Base-by-base conservation (phyloP, 2,329 filamentous ascomycete genomes). In the Penicillium vulpinum region DNA sequence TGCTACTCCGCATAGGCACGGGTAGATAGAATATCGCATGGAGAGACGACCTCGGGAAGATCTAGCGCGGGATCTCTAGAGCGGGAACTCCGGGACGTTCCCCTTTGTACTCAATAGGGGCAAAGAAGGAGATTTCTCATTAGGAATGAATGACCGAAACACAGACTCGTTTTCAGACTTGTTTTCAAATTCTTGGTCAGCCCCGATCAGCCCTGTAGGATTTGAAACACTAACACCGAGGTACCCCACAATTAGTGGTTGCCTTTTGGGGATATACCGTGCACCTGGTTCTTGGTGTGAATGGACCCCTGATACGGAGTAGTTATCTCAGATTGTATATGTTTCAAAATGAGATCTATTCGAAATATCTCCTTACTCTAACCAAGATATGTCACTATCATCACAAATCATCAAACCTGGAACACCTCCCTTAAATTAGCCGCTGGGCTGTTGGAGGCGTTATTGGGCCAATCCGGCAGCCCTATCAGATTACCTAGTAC, bases 401-500 rank as follows among this genome's bases (percentile, higher is more conserved):
- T 35, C 39, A 16, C 2, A 11, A 39, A 24, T 5, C 16, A 16
- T 31, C 38, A 16, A 44, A 51, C 31, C 2, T 55, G n/a, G 28
- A 51, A 44, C 53, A 38, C 38, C n/a, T 15, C 31, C 36, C 52
- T 31, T 21, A 33, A 38, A 21, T 55, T 55, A 51, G 39, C 38
- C 53, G 53, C 53, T 36, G 53, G 35, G 24, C 46, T 36, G 41
- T 18, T 38, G 39, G 41, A 24, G 46, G 46, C 53, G 29, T 50
- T 51, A 18, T 16, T 22, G 35, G 6, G 33, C 53, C 53, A 55
- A 55, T 55, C 53, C 46, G 26, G 16, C n/a, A 26, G 29, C 44
- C 44, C 29, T 40, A 15, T 29, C 35, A 16, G 22, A 50, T 50
- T 13, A 38, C 35, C n/a, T 4, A 35, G 31, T 43, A 28, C 21